Evolutionary conservation across 106 monocot species (phyloP).

Genomic region (Amphibolis antarctica): DNA sequence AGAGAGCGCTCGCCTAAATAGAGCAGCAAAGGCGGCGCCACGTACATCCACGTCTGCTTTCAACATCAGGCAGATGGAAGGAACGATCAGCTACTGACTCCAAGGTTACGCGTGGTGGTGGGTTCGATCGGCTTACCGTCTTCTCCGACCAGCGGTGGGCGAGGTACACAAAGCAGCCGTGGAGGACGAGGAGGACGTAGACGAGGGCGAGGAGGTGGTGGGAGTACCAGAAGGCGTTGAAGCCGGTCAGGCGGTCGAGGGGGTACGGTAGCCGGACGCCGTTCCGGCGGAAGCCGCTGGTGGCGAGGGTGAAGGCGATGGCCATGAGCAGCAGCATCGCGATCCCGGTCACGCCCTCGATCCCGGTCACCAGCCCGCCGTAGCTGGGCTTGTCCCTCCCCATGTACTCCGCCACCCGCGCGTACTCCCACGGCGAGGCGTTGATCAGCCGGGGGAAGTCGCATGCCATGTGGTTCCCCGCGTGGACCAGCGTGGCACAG

Average conservation of each 20-base stretch:
- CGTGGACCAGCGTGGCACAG: slow-evolving; percentile 49
- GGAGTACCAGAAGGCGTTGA: too few relatives aligned
- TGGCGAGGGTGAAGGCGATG: slow-evolving; percentile 68
- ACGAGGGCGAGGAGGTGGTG: slow-evolving; percentile 69
- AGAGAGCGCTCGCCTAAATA: slow-evolving; percentile 58
- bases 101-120: background rate
- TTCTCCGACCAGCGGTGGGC: slow-evolving; percentile 59
- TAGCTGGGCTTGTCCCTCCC: slow-evolving; percentile 48
- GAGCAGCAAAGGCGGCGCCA: slow-evolving; percentile 48
- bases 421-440: slow-evolving; percentile 33
- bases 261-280: slow-evolving; percentile 44
- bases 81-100: background rate
- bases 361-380: slow-evolving; percentile 30
- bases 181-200: slow-evolving; percentile 59
- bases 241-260: slow-evolving; percentile 56
- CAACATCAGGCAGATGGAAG: background rate
- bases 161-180: slow-evolving; percentile 66
- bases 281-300: slow-evolving; percentile 54
- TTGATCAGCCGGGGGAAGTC: slow-evolving; percentile 62
- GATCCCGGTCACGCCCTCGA: slow-evolving; percentile 73
- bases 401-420: slow-evolving; percentile 30
- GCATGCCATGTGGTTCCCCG: slow-evolving; percentile 69
- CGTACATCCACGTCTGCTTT: slow-evolving; percentile 87
- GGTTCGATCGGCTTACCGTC: slow-evolving; percentile 30
- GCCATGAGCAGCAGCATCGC: slow-evolving; percentile 68